Conservation (phyloP, 148 eudicot species). For the Fagopyrum homotropicum region DNA sequence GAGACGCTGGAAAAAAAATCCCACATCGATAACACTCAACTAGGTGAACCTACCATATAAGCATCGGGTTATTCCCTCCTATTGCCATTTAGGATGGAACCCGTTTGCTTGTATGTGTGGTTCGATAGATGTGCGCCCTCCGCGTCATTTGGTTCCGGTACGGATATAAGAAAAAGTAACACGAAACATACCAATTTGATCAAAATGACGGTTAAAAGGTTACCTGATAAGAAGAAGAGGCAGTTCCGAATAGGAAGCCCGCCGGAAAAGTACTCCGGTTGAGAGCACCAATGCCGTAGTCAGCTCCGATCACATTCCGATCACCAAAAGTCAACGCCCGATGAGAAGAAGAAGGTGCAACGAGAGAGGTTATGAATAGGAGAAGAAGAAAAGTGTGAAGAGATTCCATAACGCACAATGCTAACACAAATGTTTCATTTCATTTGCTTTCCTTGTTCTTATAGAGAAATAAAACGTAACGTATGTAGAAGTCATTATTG, state of each 20-base stretch:
- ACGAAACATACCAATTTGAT: neutral
- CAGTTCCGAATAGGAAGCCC: constrained; percentile 27
- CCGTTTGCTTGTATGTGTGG: too few species aligned
- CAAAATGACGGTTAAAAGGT: neutral
- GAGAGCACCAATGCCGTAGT: constrained; percentile 15
- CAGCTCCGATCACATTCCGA: neutral
- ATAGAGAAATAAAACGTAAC: neutral
- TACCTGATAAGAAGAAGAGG: constrained; percentile 43
- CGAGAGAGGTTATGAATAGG: neutral
- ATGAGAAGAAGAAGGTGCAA: too few species aligned
- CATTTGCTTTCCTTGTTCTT: neutral
- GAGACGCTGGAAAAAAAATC: too few species aligned
- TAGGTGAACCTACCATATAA: too few species aligned
- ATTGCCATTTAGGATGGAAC: too few species aligned
- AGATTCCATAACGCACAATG: neutral
- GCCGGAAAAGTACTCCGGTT: constrained; percentile 28
- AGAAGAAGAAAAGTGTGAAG: neutral
- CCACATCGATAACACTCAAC: too few species aligned
- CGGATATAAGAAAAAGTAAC: too few species aligned
- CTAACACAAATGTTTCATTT: neutral
- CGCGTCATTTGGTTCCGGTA: too few species aligned
- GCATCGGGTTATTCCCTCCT: too few species aligned
- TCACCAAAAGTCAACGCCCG: too few species aligned
- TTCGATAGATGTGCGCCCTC: too few species aligned
- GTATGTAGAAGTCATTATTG: neutral